Base-by-base conservation (phyloP, 306 rosid species). In the Gleditsia sinensis region DNA sequence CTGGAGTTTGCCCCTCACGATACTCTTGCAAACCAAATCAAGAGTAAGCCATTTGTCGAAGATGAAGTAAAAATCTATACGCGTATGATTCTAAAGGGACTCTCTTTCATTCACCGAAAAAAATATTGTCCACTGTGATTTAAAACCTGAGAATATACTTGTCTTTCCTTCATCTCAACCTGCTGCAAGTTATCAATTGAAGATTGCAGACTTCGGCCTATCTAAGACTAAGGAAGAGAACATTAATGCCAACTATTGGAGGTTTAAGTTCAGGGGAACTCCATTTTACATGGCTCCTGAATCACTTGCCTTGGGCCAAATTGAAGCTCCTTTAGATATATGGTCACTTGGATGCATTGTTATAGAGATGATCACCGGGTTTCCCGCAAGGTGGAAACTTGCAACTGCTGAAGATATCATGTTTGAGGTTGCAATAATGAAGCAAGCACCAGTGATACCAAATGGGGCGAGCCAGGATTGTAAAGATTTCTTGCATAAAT, bases 131-230 rank as follows among this genome's bases (percentile, higher is more conserved):
- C 76, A 72, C 9, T 72, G 76, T 17, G 55, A 56, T 57, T 12
- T 71, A 25, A 71, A 71, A 12, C 67, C 55, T 1, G 24, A 28
- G 5, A 71, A 71, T 11, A 25, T 71, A 0, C 65, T 71, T 19
- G 32, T 71, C 12, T 71, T 55, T 40, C 55, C 53, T 19, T n/a
- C 42, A 3, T 25, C 37, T 0, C 5, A 39, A 27, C 7, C 6
- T 28, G 8, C 17, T 0, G 19, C 5, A 5, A 0, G 0, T 3
- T 8, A 69, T 50, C 21, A 19, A 36, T 6, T 71, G 6, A 72
- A 72, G 67, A 72, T 72, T 12, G 27, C 67, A 2, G 76, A 55
- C 20, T 71, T 71, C 19, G 76, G 76, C 9, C 4, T 54, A 0
- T 25, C 40, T 7, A 54, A n/a, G 54, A 36, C 43, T 4, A 12